Base-by-base conservation (phyloP, 169 alveolate species). In the Eimeria falciformis region DNA sequence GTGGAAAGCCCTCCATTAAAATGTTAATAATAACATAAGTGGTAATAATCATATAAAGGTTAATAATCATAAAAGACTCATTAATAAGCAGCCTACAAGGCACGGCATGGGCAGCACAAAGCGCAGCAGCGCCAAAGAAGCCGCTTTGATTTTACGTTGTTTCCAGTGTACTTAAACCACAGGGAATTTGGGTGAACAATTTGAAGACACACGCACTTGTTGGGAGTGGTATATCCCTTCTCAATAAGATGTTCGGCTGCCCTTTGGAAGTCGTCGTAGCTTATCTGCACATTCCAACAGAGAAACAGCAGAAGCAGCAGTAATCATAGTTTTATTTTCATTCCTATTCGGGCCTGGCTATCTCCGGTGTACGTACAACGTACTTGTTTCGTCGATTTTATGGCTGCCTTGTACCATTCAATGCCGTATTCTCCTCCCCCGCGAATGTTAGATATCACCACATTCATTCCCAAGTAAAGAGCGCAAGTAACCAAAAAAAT, bases 341-440 rank as follows among this genome's bases (percentile, higher is more conserved):
- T 55, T 55, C 66, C 66, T n/a, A 17, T n/a, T n/a, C 66, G 27
- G 40, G 40, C 40, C 40, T 33, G 40, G 40, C 40, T 33, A 33
- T 1, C 40, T 33, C 40, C 4, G 40, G 65, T 18, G 56, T 17
- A 12, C 81, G 50, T 12, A 18, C 7, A 23, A 29, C 86, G 14
- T 40, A 87, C 93, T 46, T 87, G 93, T 37, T 87, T 87, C 23
- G 40, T 87, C n/a, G 12, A 53, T 25, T 71, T 69, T 25, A 55
- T 23, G 18, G 85, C 93, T 18, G 79, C 93, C 40, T 43, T 33
- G 46, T 73, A 87, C 93, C 93, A 87, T 1, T 23, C 66, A 55
- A 33, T 12, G 50, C 93, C 93, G 46, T 87, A 87, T 37, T 87
- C 93, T 23, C 78, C 88, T 6, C 93, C 93, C 47, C 93, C 93